These are phyloP conservation scores for Globisporangium spiculum DNA, from an alignment of 352 stramenopile genomes.

Conservation along the genomic window DNA sequence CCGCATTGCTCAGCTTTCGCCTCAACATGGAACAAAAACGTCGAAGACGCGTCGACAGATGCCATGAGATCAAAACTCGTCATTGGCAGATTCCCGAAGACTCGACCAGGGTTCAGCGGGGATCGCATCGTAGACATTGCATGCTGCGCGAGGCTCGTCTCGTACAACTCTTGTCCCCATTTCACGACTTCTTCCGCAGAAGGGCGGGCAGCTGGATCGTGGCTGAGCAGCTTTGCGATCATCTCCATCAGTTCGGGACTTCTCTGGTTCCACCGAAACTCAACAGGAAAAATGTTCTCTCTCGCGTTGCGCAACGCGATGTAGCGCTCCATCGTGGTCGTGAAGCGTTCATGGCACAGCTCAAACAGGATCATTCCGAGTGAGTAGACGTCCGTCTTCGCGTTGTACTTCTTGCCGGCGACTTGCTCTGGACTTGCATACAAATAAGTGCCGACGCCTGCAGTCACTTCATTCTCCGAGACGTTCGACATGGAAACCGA, in stretches of 20 bases:
- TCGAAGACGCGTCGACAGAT: slow-evolving; percentile 20
- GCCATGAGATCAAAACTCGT: slow-evolving; percentile 23
- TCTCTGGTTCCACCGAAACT: slow-evolving; percentile 46
- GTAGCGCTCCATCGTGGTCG: slow-evolving; percentile 89
- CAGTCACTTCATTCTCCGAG: slow-evolving; percentile 82
- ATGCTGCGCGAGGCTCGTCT: slow-evolving; percentile 55
- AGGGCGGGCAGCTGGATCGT: slow-evolving; percentile 49
- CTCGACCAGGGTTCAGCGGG: slow-evolving; percentile 28
- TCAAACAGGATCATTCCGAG: slow-evolving; percentile 92
- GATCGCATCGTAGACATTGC: slow-evolving; percentile 52
- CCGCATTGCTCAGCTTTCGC: slow-evolving; percentile 39
- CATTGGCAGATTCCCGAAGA: slow-evolving; percentile 19
- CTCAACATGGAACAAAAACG: slow-evolving; percentile 70
- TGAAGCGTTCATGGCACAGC: slow-evolving; percentile 86
- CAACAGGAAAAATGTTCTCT: slow-evolving; percentile 59
- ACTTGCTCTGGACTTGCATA: slow-evolving; percentile 91
- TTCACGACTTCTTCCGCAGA: slow-evolving; percentile 64
- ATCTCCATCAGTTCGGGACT: slow-evolving; percentile 73
- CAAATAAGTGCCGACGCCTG: slow-evolving; percentile 87
- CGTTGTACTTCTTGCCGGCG: slow-evolving; percentile 88
- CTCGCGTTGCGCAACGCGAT: slow-evolving; percentile 73
- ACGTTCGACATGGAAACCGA: slow-evolving; percentile 56
- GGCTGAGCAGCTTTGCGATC: slow-evolving; percentile 55
- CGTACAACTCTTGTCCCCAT: slow-evolving; percentile 78
- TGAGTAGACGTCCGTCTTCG: slow-evolving; percentile 90